Conservation (phyloP, 176 grass and related monocot species). For the Zea mays region DNA sequence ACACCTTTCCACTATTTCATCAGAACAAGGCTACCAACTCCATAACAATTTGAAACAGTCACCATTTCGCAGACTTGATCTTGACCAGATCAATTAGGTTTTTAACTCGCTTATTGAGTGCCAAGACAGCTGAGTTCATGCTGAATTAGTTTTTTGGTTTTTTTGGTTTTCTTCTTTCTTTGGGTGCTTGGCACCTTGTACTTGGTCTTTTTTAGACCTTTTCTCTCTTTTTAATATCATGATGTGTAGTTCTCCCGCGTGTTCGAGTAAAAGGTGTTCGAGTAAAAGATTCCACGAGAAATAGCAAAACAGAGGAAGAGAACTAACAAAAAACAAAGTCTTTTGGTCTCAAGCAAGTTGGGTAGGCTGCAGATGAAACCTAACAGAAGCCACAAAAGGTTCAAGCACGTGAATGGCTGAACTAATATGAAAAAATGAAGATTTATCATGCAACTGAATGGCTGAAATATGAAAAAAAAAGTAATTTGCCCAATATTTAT, state of each 20-base stretch:
- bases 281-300: not conserved
- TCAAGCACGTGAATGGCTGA: too few species aligned
- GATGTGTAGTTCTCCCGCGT: too few species aligned
- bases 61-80: not conserved
- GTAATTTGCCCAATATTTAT: not conserved
- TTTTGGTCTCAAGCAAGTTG: too few species aligned
- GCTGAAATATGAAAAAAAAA: not conserved
- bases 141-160: not conserved
- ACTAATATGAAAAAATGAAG: slow-evolving; percentile 10
- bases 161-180: too few species aligned
- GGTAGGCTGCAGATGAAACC: too few species aligned
- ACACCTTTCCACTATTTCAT: not conserved
- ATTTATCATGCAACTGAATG: not conserved
- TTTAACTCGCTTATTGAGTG: not conserved
- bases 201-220: too few species aligned
- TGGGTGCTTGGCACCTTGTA: too few species aligned
- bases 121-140: not conserved
- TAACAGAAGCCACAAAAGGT: too few species aligned
- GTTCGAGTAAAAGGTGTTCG: too few species aligned
- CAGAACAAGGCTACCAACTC: not conserved
- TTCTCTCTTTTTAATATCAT: too few species aligned
- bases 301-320: not conserved
- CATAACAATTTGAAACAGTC: not conserved
- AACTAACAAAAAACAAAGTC: not conserved
- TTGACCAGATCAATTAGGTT: not conserved